Conservation (phyloP, 2,329 filamentous ascomycete genomes). For the Aspergillus sp. region DNA sequence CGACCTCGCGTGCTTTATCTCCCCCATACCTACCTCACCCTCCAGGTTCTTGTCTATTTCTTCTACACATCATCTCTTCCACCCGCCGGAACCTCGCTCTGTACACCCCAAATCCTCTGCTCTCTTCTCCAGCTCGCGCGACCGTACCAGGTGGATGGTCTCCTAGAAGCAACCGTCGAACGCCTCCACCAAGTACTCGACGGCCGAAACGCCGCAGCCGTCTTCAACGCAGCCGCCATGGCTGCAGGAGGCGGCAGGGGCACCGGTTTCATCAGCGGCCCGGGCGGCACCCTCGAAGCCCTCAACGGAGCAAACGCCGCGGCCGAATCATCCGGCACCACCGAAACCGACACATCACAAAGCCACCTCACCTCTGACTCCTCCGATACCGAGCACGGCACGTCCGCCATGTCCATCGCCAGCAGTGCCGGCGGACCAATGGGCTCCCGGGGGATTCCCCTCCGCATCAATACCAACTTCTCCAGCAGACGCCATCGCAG, state of each 20-base stretch:
- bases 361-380: slow-evolving; percentile 32
- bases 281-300: slow-evolving; percentile 39
- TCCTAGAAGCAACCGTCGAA: slow-evolving; percentile 89
- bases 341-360: slow-evolving; percentile 18
- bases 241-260: slow-evolving; percentile 87
- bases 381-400: slow-evolving; percentile 35
- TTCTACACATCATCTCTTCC: slow-evolving; percentile 90
- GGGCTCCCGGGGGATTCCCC: slow-evolving; percentile 26
- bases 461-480: slow-evolving; percentile 38
- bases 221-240: slow-evolving; percentile 98
- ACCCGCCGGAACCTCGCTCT: slow-evolving; percentile 67
- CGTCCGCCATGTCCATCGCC: slow-evolving; percentile 17
- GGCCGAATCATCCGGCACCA: slow-evolving; percentile 13
- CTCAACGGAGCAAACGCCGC: slow-evolving; percentile 32
- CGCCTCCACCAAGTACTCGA: slow-evolving; percentile 84
- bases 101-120: slow-evolving; percentile 92
- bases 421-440: slow-evolving; percentile 22
- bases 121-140: slow-evolving; percentile 89
- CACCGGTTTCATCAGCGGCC: slow-evolving; percentile 62
- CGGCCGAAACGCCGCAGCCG: slow-evolving; percentile 87
- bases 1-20: slow-evolving; percentile 85
- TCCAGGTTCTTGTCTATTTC: slow-evolving; percentile 86
- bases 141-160: slow-evolving; percentile 87
- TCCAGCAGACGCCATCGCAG: slow-evolving; percentile 18
- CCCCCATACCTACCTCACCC: slow-evolving; percentile 83